Evolutionary conservation across 768 basidiomycete genomes (phyloP), one percentile per base, ranked within the genome.

Genomic region (Melanogaster broomeanus): DNA sequence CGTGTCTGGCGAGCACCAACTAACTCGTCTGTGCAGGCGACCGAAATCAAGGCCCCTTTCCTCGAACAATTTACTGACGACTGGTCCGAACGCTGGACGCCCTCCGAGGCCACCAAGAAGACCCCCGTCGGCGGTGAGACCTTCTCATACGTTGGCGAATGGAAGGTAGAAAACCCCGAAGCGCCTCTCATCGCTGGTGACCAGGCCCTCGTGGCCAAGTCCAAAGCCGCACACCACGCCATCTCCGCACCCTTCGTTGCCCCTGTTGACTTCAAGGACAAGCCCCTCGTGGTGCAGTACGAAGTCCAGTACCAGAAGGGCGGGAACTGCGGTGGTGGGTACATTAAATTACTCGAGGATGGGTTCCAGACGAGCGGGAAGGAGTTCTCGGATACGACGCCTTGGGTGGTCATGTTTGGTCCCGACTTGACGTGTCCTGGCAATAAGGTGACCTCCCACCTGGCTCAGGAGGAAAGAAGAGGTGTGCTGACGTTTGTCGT

Each of bases 301-400:
- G 97, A 99, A 70, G 97, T 97, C 76, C 96, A 98, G 76, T 94
- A 97, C 72, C 95, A 99, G 78, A 94, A 98, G 74, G 95, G 96
- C 38, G 92, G 97, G 42, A 97, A 97, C 74, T 98, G 97, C 63
- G 97, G 97, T 72, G 97, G 97, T 77, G 97, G 97, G 34, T 99
- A 99, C 75, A 75, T 98, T 76, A 99, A 98, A 74, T 85, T 98
- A 50, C 83, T 99, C 39, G 87, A 90, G 66, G 87, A 93, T 62
- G 93, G 93, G 52, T 94, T 94, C 84, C 92, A 95, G 76, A 88
- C 88, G 53, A 88, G 85, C 56, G 90, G 90, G 52, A 90, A 93
- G 77, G 93, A 93, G 67, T 95, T 95, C 70, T 87, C 87, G 47
- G 93, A 96, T 72, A 88, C 89, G 64, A 95, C 93, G 7, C 92